Evolutionary conservation across 2,329 filamentous ascomycete species (phyloP).

Genomic region (Dothiorella sarmentorum): DNA sequence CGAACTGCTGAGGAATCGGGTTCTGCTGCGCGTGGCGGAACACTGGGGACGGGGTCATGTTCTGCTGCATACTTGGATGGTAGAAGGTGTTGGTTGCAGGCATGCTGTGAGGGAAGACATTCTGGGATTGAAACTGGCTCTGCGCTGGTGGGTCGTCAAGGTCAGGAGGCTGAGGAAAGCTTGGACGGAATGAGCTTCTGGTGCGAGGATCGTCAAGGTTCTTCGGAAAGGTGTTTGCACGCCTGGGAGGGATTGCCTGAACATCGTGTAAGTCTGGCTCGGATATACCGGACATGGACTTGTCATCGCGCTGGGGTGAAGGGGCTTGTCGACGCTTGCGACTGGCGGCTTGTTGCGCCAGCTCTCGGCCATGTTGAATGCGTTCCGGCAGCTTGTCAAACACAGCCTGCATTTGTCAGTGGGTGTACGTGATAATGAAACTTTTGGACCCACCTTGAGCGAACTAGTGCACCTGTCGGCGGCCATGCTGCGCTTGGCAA

Average conservation of each 20-base stretch:
- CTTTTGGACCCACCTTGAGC: slow-evolving; percentile 61
- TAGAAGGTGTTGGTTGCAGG: slow-evolving; percentile 7
- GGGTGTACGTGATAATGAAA: not conserved
- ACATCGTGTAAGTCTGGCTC: slow-evolving; percentile 17
- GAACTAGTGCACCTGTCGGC: slow-evolving; percentile 81
- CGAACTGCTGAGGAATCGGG: not conserved
- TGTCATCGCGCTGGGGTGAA: slow-evolving; percentile 27
- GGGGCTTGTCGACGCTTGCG: slow-evolving; percentile 39
- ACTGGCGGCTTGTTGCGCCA: slow-evolving; percentile 22
- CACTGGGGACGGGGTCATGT: slow-evolving; percentile 5
- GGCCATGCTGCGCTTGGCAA: slow-evolving; percentile 81
- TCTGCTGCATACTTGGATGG: not conserved
- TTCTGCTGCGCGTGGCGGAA: not conserved
- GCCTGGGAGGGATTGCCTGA: slow-evolving; percentile 21
- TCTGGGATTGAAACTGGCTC: not conserved
- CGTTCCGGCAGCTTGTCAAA: slow-evolving; percentile 80
- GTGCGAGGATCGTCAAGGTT: slow-evolving; percentile 20
- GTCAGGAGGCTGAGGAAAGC: slow-evolving; percentile 28
- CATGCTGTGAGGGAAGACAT: slow-evolving; percentile 4
- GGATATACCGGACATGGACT: slow-evolving; percentile 11
- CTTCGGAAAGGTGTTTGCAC: slow-evolving; percentile 37
- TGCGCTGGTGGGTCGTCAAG: not conserved
- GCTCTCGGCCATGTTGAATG: slow-evolving; percentile 50
- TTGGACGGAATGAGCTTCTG: slow-evolving; percentile 28
- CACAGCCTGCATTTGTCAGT: slow-evolving; percentile 54